Base-by-base conservation (phyloP, 345 rosid genomes). In the Punica granatum region DNA sequence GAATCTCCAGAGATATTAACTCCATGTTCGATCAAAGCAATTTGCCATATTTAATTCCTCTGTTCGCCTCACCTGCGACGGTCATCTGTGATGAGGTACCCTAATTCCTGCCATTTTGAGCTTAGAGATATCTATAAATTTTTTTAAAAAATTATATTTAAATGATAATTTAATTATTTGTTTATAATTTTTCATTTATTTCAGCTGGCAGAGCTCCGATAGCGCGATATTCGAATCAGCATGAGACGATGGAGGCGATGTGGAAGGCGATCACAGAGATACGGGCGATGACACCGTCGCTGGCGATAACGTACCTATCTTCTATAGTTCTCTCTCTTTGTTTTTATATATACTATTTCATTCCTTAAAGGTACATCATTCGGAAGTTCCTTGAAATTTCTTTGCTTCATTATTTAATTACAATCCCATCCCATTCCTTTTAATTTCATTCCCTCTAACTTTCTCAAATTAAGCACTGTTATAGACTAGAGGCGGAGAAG, bases 241-340 rank as follows among this genome's bases (percentile, higher is more conserved):
- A 86, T n/a, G 91, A 88, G 65, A 86, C 90, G 69, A 49, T 90
- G 59, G 97, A 90, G 76, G 76, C 75, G 66, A 85, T 89, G 53
- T 88, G 92, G 95, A 88, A 82, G 73, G 67, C 66, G 78, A 88
- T 90, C 60, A 86, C 79, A 60, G 88, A 78, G 58, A 88, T 86
- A 8, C 68, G 84, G 7, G 26, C 11, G 9, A 34, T 4, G 44
- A 56, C 6, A 18, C 69, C 84, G 23, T 72, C 81, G 67, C 84
- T 83, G 61, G 75, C 82, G 68, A 76, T 82, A 15, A 78, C 84
- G 69, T 83, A 80, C 74, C n/a, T n/a, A n/a, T n/a, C n/a, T n/a
- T n/a, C n/a, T n/a, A n/a, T n/a, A n/a, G n/a, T n/a, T n/a, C n/a
- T n/a, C n/a, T n/a, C n/a, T n/a, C n/a, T n/a, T n/a, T n/a, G n/a